Conservation (phyloP, 352 stramenopile genomes). For the Phytophthora kernoviae region DNA sequence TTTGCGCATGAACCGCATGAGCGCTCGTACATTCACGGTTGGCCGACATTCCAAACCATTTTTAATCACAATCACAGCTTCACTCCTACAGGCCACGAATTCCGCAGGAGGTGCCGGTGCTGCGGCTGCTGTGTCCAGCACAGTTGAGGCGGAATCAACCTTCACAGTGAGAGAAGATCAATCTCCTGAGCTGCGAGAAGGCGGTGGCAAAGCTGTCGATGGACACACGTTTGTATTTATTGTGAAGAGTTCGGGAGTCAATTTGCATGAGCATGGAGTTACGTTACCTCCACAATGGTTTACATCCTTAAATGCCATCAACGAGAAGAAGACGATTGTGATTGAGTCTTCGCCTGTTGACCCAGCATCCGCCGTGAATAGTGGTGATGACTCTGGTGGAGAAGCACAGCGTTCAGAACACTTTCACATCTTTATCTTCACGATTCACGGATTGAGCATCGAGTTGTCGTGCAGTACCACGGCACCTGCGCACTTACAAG, state of each 20-base stretch:
- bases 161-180: slow-evolving; percentile 20
- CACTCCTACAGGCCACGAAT: slow-evolving; percentile 46
- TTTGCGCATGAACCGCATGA: slow-evolving; percentile 48
- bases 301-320: slow-evolving; percentile 39
- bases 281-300: slow-evolving; percentile 56
- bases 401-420: not conserved
- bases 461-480: slow-evolving; percentile 14
- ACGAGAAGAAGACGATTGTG: slow-evolving; percentile 46
- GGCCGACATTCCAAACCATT: slow-evolving; percentile 23
- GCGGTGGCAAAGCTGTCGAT: not conserved
- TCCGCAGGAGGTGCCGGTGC: slow-evolving; percentile 38
- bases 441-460: slow-evolving; percentile 21
- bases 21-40: slow-evolving; percentile 41
- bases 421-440: slow-evolving; percentile 27
- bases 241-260: slow-evolving; percentile 20
- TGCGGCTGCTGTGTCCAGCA: slow-evolving; percentile 29
- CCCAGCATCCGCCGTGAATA: not conserved
- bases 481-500: not conserved
- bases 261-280: slow-evolving; percentile 11
- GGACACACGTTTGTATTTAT: slow-evolving; percentile 59
- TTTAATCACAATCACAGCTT: slow-evolving; percentile 43
- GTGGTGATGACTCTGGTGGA: not conserved
- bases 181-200: not conserved
- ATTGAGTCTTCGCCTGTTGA: slow-evolving; percentile 15
- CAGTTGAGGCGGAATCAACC: slow-evolving; percentile 17